phyloP scores from a whole-genome alignment of 257 asterid genomes.

The Lavandula angustifolia region DNA sequence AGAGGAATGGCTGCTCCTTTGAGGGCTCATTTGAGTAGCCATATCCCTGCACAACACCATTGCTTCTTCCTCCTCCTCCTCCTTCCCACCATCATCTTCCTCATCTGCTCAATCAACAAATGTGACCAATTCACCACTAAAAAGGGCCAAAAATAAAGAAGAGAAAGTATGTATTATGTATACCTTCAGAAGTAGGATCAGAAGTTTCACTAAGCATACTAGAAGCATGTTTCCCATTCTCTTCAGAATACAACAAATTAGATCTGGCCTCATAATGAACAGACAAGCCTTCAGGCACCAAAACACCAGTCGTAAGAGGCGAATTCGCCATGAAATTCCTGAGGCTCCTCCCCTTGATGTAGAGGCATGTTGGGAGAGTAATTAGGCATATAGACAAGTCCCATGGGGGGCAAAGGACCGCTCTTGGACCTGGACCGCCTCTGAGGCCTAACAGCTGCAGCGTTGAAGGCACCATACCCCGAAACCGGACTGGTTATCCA shows the following conservation, averaged over 20 bases:
- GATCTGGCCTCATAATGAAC: slow-evolving; percentile 37
- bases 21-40: slow-evolving; percentile 94
- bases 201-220: slow-evolving; percentile 45
- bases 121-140: not conserved
- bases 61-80: slow-evolving; percentile 42
- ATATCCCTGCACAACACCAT: slow-evolving; percentile 62
- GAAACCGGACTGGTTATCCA: slow-evolving; percentile 95
- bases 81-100: slow-evolving; percentile 35
- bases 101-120: slow-evolving; percentile 47
- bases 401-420: slow-evolving; percentile 77
- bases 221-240: slow-evolving; percentile 32
- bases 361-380: slow-evolving; percentile 43
- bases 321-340: slow-evolving; percentile 44
- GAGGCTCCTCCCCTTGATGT: slow-evolving; percentile 36
- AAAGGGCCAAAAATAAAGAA: not conserved
- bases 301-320: slow-evolving; percentile 55
- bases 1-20: slow-evolving; percentile 56
- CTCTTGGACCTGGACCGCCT: slow-evolving; percentile 80
- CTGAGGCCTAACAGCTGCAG: slow-evolving; percentile 44
- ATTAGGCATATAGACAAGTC: slow-evolving; percentile 47
- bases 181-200: slow-evolving; percentile 49
- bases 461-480: slow-evolving; percentile 45
- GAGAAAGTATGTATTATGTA: not conserved
- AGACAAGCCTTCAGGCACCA: slow-evolving; percentile 43
- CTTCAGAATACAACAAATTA: slow-evolving; percentile 29